phyloP scores from a whole-genome alignment of 352 stramenopile species.

The Aphanomyces cochlioides region DNA sequence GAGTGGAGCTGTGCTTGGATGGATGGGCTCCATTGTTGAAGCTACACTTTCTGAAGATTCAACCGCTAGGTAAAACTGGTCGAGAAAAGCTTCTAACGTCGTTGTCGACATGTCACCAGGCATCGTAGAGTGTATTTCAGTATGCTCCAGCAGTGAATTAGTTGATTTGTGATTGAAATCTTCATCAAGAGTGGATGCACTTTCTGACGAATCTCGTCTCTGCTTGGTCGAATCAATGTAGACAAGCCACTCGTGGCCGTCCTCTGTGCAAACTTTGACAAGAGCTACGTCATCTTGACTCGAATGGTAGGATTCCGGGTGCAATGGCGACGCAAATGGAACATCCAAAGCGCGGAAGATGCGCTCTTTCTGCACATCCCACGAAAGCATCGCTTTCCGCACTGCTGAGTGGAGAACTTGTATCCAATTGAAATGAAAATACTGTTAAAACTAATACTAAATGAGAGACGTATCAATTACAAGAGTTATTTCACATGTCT shows the following conservation, averaged over 20 bases:
- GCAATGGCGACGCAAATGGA: neutral
- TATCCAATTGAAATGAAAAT: conserved; percentile 3
- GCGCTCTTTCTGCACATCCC: neutral
- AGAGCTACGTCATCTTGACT: neutral
- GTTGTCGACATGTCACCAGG: no score
- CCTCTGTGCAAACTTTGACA: neutral
- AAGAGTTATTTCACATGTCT: no score
- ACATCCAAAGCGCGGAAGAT: conserved; percentile 2
- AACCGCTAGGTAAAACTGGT: no score
- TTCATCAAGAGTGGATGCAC: no score
- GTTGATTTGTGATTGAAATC: no score
- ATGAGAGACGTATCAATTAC: neutral
- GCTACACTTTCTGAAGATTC: no score
- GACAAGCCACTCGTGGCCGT: conserved; percentile 7
- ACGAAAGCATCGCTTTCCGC: neutral
- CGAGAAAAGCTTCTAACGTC: no score
- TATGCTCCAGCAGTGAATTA: no score
- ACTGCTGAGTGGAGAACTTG: conserved; percentile 10
- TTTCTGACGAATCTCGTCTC: no score
- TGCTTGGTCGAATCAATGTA: neutral
- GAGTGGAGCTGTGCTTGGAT: neutral
- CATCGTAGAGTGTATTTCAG: no score
- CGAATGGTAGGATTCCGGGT: neutral
- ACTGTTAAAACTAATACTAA: neutral
- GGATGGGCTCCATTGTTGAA: no score